Conservation (phyloP, 73 alveolate species). For the Paramecium sonneborni region DNA sequence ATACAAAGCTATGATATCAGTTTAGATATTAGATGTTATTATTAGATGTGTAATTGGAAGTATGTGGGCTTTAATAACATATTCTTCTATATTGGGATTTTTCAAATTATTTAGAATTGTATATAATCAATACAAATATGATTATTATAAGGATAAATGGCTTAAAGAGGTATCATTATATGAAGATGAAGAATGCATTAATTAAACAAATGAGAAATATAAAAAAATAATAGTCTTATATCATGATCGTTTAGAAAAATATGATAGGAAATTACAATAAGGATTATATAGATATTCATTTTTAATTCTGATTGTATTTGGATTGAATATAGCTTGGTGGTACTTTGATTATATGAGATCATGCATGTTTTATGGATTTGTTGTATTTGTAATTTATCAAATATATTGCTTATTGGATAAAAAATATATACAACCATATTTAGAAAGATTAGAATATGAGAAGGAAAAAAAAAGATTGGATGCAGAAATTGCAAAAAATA, state of each 20-base stretch:
- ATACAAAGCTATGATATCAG: neutral
- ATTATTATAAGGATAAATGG: constrained; percentile 13
- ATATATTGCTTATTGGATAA: neutral
- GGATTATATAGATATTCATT: neutral
- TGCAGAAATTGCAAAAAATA: constrained; percentile 39
- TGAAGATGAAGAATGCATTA: constrained; percentile 10
- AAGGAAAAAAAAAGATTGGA: neutral
- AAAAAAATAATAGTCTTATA: neutral
- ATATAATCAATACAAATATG: neutral
- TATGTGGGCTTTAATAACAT: neutral
- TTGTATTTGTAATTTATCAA: neutral
- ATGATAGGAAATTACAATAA: neutral
- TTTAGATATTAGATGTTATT: neutral
- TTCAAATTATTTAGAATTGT: neutral
- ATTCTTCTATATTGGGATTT: neutral
- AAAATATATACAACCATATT: neutral
- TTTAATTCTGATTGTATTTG: neutral
- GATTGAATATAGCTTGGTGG: neutral
- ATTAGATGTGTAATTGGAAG: neutral
- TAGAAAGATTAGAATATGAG: neutral
- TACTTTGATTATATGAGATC: neutral
- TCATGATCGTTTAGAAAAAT: constrained; percentile 22
- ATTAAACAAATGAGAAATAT: neutral
- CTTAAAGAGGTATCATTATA: neutral
- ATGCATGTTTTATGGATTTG: neutral